These are phyloP conservation scores for Bodo saltans DNA, from an alignment of 78 protist species.

Conservation along the genomic window DNA sequence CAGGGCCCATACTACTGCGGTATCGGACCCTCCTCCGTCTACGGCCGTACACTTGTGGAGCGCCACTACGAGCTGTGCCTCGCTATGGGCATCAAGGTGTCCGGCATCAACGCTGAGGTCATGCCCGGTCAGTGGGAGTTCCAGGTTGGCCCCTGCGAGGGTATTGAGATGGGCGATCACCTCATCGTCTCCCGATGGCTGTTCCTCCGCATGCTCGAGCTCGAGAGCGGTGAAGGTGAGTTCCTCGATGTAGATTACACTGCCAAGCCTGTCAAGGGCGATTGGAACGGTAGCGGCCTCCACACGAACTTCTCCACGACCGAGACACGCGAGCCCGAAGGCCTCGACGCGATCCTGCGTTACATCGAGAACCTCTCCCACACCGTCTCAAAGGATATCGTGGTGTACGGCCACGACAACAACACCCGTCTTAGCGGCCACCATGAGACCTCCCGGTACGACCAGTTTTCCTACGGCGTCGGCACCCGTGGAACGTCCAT, in stretches of 20 bases:
- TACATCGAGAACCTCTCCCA: constrained; percentile 32
- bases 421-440: constrained; percentile 78
- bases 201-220: constrained; percentile 57
- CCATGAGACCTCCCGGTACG: constrained; percentile 75
- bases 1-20: constrained; percentile 90
- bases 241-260: constrained; percentile 54
- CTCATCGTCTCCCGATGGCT: constrained; percentile 56
- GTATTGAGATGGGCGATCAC: constrained; percentile 74
- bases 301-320: constrained; percentile 85
- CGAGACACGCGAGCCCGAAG: constrained; percentile 66
- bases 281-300: constrained; percentile 91
- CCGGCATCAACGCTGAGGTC: constrained; percentile 84
- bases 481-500: constrained; percentile 74
- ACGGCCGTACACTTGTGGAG: constrained; percentile 71
- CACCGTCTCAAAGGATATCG: constrained; percentile 58
- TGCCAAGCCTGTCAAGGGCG: constrained; percentile 84
- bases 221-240: constrained; percentile 67
- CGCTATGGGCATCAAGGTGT: constrained; percentile 67
- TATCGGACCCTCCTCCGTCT: constrained; percentile 58
- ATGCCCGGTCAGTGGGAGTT: constrained; percentile 88
- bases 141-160: constrained; percentile 85
- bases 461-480: constrained; percentile 68
- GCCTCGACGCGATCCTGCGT: constrained; percentile 39
- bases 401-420: constrained; percentile 76
- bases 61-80: constrained; percentile 73